These are phyloP conservation scores for Penicillium egyptiacum DNA, from an alignment of 495 filamentous ascomycete species.

Conservation along the genomic window DNA sequence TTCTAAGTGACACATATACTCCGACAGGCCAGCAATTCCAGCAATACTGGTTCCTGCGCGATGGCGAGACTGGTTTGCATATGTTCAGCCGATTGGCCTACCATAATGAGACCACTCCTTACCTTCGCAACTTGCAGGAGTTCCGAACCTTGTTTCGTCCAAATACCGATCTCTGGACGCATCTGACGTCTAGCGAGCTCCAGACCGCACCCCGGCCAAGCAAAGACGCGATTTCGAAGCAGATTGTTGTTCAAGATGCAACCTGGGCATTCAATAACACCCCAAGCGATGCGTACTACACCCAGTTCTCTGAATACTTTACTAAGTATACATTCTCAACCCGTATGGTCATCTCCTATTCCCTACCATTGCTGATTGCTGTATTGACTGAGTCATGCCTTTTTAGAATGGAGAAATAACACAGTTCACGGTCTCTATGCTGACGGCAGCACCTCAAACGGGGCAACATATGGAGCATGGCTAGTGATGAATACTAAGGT, in stretches of 20 bases:
- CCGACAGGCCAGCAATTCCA: conserved; percentile 53
- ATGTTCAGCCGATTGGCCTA: conserved; percentile 56
- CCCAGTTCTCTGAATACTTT: conserved; percentile 55
- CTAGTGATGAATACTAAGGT: conserved; percentile 57
- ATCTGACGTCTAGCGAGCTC: conserved; percentile 49
- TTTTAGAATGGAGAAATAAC: conserved; percentile 49
- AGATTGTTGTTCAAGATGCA: conserved; percentile 56
- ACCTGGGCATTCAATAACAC: conserved; percentile 56
- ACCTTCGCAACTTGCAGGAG: conserved; percentile 55
- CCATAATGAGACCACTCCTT: conserved; percentile 52
- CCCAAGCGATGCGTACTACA: conserved; percentile 49
- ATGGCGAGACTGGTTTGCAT: conserved; percentile 56
- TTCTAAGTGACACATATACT: conserved; percentile 52
- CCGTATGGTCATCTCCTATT: conserved; percentile 14
- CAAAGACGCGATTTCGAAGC: conserved; percentile 37
- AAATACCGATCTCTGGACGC: conserved; percentile 55
- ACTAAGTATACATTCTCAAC: conserved; percentile 59
- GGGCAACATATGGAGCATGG: conserved; percentile 55
- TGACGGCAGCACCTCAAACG: conserved; percentile 50
- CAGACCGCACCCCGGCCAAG: conserved; percentile 55
- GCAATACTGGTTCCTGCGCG: conserved; percentile 58
- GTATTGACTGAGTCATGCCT: not conserved
- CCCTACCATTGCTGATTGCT: not conserved
- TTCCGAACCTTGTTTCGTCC: conserved; percentile 56
- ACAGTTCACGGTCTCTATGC: conserved; percentile 55